These are phyloP conservation scores for Fusarium sp. DNA, from an alignment of 2,329 filamentous ascomycete genomes.

Conservation along the genomic window DNA sequence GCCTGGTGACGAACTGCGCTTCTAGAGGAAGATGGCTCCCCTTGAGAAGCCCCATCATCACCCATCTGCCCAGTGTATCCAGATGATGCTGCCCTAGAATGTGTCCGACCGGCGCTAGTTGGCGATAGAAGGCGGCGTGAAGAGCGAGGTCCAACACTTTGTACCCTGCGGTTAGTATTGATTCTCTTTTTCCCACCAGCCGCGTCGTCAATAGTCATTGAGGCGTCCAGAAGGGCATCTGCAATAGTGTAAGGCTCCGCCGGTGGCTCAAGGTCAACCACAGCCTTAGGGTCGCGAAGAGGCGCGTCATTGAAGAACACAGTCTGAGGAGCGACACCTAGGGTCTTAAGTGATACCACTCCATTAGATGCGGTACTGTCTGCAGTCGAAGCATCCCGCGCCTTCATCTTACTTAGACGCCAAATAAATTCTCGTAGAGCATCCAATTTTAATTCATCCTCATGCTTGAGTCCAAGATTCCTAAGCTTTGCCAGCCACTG, in stretches of 20 bases:
- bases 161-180: slow-evolving; percentile 63
- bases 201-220: slow-evolving; percentile 84
- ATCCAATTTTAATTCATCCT: slow-evolving; percentile 92
- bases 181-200: slow-evolving; percentile 66
- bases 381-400: slow-evolving; percentile 61
- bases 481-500: slow-evolving; percentile 89
- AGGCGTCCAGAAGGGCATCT: slow-evolving; percentile 91
- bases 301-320: slow-evolving; percentile 90
- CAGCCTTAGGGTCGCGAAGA: slow-evolving; percentile 58
- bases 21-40: slow-evolving; percentile 59
- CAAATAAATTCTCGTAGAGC: slow-evolving; percentile 91
- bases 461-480: slow-evolving; percentile 82
- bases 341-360: slow-evolving; percentile 78
- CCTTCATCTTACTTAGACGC: slow-evolving; percentile 81
- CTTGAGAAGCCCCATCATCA: slow-evolving; percentile 56
- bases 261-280: slow-evolving; percentile 51
- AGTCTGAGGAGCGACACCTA: slow-evolving; percentile 86
- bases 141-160: slow-evolving; percentile 53
- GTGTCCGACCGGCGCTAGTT: slow-evolving; percentile 51
- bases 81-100: slow-evolving; percentile 55
- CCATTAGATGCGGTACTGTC: slow-evolving; percentile 52
- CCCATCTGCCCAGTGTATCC: slow-evolving; percentile 44
- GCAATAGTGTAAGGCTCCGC: slow-evolving; percentile 79
- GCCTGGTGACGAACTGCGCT: slow-evolving; percentile 67
- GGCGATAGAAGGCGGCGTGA: slow-evolving; percentile 52